Evolutionary conservation across 1,284 basidiomycete species (phyloP).

Genomic region (Vanrija sp.): DNA sequence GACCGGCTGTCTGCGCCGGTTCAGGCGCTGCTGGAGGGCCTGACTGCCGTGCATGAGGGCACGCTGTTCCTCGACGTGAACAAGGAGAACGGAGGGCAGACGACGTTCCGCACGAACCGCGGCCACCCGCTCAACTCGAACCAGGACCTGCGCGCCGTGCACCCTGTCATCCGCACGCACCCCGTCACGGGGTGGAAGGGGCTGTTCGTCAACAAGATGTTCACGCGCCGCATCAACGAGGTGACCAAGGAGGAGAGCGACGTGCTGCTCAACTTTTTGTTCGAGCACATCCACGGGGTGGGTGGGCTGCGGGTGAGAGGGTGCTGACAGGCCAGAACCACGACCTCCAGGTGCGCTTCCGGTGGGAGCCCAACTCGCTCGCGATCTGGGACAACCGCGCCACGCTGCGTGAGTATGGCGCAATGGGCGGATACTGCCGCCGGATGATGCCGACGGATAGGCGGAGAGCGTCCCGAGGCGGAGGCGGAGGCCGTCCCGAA

Average conservation of each 20-base stretch:
- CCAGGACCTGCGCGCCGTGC: slow-evolving; percentile 55
- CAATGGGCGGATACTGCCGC: too few relatives aligned
- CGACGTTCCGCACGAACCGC: not conserved
- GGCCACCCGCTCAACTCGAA: slow-evolving; percentile 60
- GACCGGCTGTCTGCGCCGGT: slow-evolving; percentile 38
- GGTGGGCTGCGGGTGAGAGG: too few relatives aligned
- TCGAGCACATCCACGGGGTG: slow-evolving; percentile 3
- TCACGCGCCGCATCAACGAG: slow-evolving; percentile 60
- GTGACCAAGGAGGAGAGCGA: slow-evolving; percentile 59
- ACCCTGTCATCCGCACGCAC: slow-evolving; percentile 44
- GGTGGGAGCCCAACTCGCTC: slow-evolving; percentile 52
- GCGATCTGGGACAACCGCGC: slow-evolving; percentile 60
- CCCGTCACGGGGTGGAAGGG: slow-evolving; percentile 63
- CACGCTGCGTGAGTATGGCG: not conserved
- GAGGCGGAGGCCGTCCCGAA: too few relatives aligned
- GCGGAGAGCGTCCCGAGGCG: too few relatives aligned
- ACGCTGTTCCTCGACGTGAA: slow-evolving; percentile 50
- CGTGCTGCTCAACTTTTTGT: slow-evolving; percentile 16
- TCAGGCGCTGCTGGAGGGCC: slow-evolving; percentile 34
- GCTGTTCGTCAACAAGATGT: slow-evolving; percentile 60
- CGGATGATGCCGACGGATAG: too few relatives aligned
- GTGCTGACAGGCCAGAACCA: slow-evolving; percentile 39
- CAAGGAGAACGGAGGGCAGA: not conserved
- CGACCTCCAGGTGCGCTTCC: slow-evolving; percentile 45
- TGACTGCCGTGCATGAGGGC: slow-evolving; percentile 58